These are phyloP conservation scores for Kodamaea fukazawae DNA, from an alignment of 805 yeast species.

Conservation along the genomic window DNA sequence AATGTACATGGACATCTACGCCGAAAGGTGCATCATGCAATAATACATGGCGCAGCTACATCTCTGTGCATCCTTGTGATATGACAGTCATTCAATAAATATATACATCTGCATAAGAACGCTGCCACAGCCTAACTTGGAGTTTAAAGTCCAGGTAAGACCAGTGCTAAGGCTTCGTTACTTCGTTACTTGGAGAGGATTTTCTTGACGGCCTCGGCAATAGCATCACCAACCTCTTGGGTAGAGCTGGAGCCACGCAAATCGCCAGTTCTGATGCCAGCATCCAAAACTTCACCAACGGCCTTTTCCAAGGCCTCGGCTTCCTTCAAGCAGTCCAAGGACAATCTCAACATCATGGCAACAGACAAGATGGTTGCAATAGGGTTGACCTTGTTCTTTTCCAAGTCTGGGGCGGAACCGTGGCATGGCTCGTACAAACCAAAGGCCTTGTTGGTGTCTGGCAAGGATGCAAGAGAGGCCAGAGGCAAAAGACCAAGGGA, in stretches of 20 bases:
- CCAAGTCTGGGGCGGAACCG: constrained; percentile 96
- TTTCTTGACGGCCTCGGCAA: constrained; percentile 68
- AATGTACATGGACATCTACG: no score
- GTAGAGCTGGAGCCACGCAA: constrained; percentile 83
- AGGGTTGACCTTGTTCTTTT: constrained; percentile 86
- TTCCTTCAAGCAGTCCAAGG: constrained; percentile 77
- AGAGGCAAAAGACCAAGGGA: constrained; percentile 94
- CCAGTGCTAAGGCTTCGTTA: background rate
- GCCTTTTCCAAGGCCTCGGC: constrained; percentile 89
- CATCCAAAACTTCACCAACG: constrained; percentile 75
- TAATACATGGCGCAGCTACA: no score
- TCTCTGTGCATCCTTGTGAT: no score
- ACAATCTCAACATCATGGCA: constrained; percentile 95
- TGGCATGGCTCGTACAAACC: constrained; percentile 98
- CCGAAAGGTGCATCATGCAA: no score
- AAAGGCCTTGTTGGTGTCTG: constrained; percentile 90
- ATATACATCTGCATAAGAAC: no score
- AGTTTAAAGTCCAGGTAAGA: background rate
- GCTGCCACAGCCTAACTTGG: background rate
- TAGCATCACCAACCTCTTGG: constrained; percentile 90
- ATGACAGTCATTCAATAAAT: no score
- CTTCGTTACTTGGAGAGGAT: constrained; percentile 33
- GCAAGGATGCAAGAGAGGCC: constrained; percentile 94
- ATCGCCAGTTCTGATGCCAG: constrained; percentile 88
- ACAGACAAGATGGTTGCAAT: constrained; percentile 92